phyloP scores from a whole-genome alignment of 73 alveolate genomes.

The Paramecium primaurelia region DNA sequence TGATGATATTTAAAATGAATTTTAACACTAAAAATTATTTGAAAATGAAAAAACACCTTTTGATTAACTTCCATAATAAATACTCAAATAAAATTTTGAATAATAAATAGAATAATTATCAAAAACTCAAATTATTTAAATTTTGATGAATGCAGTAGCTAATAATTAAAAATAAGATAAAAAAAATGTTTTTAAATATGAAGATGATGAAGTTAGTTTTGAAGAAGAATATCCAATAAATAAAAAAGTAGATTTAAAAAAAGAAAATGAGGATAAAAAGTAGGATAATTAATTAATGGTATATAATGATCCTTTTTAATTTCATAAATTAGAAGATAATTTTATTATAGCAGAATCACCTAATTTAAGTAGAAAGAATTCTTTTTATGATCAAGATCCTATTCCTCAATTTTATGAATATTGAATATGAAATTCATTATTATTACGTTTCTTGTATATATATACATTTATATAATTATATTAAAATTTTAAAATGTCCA shows the following conservation, averaged over 20 bases:
- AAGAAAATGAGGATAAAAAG: background rate
- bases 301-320: background rate
- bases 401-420: slow-evolving; percentile 9
- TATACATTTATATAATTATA: background rate
- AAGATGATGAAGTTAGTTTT: background rate
- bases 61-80: background rate
- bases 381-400: slow-evolving; percentile 7
- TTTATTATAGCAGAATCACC: background rate
- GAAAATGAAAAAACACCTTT: background rate
- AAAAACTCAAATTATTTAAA: background rate
- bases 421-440: background rate
- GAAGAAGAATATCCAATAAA: slow-evolving; percentile 32
- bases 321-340: background rate
- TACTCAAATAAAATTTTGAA: background rate
- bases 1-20: background rate
- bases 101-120: background rate
- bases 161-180: background rate
- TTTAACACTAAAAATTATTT: background rate
- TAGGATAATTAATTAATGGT: background rate
- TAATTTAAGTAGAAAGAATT: background rate
- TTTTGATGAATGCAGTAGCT: background rate
- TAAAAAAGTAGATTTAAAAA: background rate
- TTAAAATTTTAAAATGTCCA: background rate
- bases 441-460: background rate
- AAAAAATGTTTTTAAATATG: background rate